Base-by-base conservation (phyloP, 2,329 filamentous ascomycete species). In the Reticulascus tulasneorum region DNA sequence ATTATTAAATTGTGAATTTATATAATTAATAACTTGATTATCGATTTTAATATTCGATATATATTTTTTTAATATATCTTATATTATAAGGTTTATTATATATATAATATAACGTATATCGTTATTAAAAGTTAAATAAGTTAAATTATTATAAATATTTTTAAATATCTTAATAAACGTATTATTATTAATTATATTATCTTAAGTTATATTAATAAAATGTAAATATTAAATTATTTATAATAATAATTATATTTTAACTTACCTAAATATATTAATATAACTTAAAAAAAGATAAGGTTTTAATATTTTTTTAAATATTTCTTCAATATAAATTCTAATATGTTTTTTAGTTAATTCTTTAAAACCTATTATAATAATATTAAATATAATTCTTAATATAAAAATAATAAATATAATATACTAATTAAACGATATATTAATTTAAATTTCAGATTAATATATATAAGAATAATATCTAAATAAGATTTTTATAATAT, bases 171-270 rank as follows among this genome's bases (percentile, higher is more conserved):
- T n/a, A n/a, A n/a, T n/a, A n/a, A n/a, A n/a, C n/a, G n/a, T n/a
- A n/a, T n/a, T n/a, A n/a, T n/a, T n/a, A n/a, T n/a, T n/a, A n/a
- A n/a, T n/a, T n/a, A n/a, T n/a, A n/a, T n/a, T n/a, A n/a, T n/a
- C n/a, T n/a, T n/a, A n/a, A n/a, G n/a, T n/a, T n/a, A n/a, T n/a
- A n/a, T 28, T 8, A 28, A 9, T 28, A 28, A 9, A 7, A 15
- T 9, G 6, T 29, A 29, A 6, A 13, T 5, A 5, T 9, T 17
- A 29, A 10, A 15, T 24, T 21, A 23, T 6, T 20, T 29, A 23
- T 33, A 33, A 17, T 17, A 22, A 26, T 17, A 11, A 22, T 31
- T 22, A 27, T 23, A 33, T 12, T 18, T 22, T 23, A 38, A 23
- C 13, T 38, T 29, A n/a, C n/a, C n/a, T n/a, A n/a, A n/a, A n/a